Evolutionary conservation across 768 basidiomycete species (phyloP), one percentile per base, ranked within the genome.

Genomic region (Sutorius australiensis): DNA sequence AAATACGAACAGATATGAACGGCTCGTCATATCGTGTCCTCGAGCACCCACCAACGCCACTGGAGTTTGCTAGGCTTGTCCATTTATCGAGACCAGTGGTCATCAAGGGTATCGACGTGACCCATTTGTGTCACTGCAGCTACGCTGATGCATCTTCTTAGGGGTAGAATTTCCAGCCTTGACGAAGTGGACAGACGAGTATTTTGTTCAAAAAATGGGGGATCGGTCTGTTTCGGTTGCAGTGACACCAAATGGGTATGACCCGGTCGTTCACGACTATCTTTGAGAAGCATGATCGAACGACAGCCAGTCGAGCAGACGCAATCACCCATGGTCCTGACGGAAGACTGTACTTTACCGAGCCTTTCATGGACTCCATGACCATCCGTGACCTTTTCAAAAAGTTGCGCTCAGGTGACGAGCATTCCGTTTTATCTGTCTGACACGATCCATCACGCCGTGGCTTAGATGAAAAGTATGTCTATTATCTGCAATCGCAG

Each of bases 401-500:
- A 9, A 70, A 61, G 46, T 52, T 81, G 63, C 72, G 60, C 53
- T 61, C 68, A 63, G 72, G 74, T 75, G 54, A 51, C 28, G 37
- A 21, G 44, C 27, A 30, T 37, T 42, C 38, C 17, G 39, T 27
- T 39, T n/a, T 16, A 38, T 43, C 12, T 47, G 38, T 9, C 41
- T n/a, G 34, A 49, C 28, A 11, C 30, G 21, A 27, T 46, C 40
- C 46, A 58, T 19, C 19, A 27, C 43, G 32, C 28, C 33, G 31
- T 3, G 32, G 21, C 13, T 40, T 31, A 49, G 54, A 53, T 33
- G 50, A 63, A 72, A 31, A 48, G 43, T 0, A 78, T 39, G 77
- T 87, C 14, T 71, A 76, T 57, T 95, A 95, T 67, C 75, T 97
- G 3, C 94, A 97, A 67, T 90, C 88, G 5, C 93, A 97, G 67